phyloP scores from a whole-genome alignment of 495 filamentous ascomycete species.

The Xylaria flabelliformis region DNA sequence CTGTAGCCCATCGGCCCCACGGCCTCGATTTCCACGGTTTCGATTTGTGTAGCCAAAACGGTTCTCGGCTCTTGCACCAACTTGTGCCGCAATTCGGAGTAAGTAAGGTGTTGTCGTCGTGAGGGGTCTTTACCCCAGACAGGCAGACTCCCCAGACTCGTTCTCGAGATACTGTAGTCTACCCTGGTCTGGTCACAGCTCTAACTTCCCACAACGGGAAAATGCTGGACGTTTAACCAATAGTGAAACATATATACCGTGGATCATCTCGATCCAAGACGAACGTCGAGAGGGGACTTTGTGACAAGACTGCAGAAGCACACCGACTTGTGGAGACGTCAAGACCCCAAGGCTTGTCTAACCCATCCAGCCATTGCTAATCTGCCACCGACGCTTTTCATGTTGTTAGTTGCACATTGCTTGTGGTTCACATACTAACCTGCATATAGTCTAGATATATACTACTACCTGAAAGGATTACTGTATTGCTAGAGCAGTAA shows the following conservation, averaged over 20 bases:
- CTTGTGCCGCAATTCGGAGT: not conserved
- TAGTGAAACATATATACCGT: not conserved
- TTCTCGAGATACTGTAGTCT: not conserved
- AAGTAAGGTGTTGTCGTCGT: not conserved
- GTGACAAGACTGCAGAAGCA: not conserved
- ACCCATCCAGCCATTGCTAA: not conserved
- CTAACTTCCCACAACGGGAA: conserved; percentile 1
- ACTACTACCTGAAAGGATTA: not conserved
- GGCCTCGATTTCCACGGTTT: not conserved
- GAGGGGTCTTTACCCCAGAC: not conserved
- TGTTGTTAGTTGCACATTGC: not conserved
- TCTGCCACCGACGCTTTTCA: not conserved
- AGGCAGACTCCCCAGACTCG: not conserved
- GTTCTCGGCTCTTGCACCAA: not conserved
- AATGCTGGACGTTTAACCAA: conserved; percentile 10
- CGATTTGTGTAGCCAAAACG: not conserved
- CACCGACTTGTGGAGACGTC: not conserved
- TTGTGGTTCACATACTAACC: not conserved
- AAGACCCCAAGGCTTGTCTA: not conserved
- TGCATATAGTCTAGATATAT: not conserved
- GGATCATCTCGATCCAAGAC: not conserved
- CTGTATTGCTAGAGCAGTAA: not conserved
- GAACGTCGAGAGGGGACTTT: not conserved
- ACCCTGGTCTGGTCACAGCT: not conserved
- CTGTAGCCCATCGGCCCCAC: not conserved